Conservation (phyloP, 768 basidiomycete genomes). For the Porpolomopsis calyptriformis region DNA sequence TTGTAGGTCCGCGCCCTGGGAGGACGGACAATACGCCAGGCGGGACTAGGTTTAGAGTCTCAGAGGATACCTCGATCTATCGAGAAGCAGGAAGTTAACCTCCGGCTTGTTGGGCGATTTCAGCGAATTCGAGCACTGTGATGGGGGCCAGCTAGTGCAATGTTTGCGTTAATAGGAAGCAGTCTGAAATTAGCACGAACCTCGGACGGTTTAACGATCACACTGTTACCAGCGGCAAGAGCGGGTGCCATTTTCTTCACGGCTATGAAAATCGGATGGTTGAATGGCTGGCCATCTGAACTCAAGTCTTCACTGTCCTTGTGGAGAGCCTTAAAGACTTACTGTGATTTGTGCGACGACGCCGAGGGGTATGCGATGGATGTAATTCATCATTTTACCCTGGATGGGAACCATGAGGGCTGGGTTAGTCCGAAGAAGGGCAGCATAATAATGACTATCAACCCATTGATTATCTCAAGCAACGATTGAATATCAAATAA, state of each 20-base stretch:
- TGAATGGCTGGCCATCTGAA: constrained; percentile 52
- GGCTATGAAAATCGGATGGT: constrained; percentile 82
- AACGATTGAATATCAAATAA: constrained; percentile 1
- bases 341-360: constrained; percentile 88
- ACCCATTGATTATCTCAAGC: constrained; percentile 2
- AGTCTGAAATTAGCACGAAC: constrained; percentile 20
- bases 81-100: constrained; percentile 26
- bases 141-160: constrained; percentile 56
- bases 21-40: constrained; percentile 62
- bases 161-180: neutral
- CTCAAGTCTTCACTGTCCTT: neutral
- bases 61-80: neutral
- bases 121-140: constrained; percentile 66
- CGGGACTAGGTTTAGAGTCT: constrained; percentile 44
- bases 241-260: constrained; percentile 84
- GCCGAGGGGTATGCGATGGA: constrained; percentile 69
- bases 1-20: constrained; percentile 56
- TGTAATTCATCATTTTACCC: constrained; percentile 69
- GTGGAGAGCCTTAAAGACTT: constrained; percentile 11
- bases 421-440: constrained; percentile 60
- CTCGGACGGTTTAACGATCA: constrained; percentile 78
- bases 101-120: constrained; percentile 54
- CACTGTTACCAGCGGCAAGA: constrained; percentile 74
- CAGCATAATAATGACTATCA: constrained; percentile 64
- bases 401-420: constrained; percentile 67